phyloP scores from a whole-genome alignment of 495 filamentous ascomycete genomes.

The Lichenothelia convexa region DNA sequence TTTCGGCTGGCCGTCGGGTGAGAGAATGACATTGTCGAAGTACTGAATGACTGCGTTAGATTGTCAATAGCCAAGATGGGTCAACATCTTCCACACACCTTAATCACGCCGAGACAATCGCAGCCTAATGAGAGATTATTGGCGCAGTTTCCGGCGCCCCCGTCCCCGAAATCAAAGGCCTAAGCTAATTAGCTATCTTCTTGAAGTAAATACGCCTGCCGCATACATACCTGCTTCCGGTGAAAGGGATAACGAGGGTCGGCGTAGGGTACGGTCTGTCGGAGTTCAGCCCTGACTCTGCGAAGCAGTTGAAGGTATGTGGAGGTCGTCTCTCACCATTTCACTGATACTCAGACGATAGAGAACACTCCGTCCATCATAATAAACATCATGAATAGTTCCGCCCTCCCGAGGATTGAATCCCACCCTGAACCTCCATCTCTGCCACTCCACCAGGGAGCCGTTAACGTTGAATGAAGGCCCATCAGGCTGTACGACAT shows the following conservation, averaged over 20 bases:
- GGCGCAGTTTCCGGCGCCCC: conserved; percentile 43
- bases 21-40: conserved; percentile 38
- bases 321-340: too few relatives aligned
- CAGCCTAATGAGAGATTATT: conserved; percentile 51
- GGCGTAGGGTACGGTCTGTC: conserved; percentile 8
- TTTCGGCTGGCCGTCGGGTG: conserved; percentile 35
- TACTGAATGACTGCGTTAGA: conserved; percentile 52
- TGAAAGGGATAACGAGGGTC: conserved; percentile 50
- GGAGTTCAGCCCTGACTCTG: not conserved
- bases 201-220: too few relatives aligned
- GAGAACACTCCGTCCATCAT: not conserved
- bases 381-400: conserved; percentile 35
- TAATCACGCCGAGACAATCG: conserved; percentile 42
- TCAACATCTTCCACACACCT: too few relatives aligned
- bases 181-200: too few relatives aligned
- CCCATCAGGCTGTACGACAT: conserved; percentile 34
- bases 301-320: not conserved
- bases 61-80: too few relatives aligned
- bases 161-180: conserved; percentile 56
- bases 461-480: conserved; percentile 30
- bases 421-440: conserved; percentile 47
- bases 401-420: conserved; percentile 48
- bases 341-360: not conserved
- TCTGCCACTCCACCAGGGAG: conserved; percentile 37
- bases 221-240: conserved; percentile 45